Conservation (phyloP, 352 stramenopile genomes). For the Globisporangium ultimum region DNA sequence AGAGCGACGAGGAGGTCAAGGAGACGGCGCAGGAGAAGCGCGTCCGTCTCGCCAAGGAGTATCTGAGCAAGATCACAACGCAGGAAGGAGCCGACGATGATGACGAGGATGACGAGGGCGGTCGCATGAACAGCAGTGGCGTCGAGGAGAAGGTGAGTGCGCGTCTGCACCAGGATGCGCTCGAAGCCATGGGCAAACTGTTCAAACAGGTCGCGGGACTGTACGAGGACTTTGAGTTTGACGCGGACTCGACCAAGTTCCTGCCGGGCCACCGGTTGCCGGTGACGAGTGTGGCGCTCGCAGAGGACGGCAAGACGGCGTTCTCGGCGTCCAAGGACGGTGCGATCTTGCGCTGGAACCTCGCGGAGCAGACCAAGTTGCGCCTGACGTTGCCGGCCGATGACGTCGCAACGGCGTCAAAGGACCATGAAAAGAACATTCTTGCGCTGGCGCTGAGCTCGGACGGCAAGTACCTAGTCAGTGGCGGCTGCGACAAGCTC, state of each 20-base stretch:
- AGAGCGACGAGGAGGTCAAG: slow-evolving; percentile 56
- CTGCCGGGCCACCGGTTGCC: slow-evolving; percentile 73
- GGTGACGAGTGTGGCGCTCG: slow-evolving; percentile 87
- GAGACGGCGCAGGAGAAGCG: slow-evolving; percentile 89
- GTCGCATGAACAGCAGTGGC: slow-evolving; percentile 19
- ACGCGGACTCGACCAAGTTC: slow-evolving; percentile 71
- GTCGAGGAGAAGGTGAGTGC: slow-evolving; percentile 75
- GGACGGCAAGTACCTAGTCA: slow-evolving; percentile 91
- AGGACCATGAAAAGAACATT: slow-evolving; percentile 78
- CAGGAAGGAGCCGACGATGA: slow-evolving; percentile 53
- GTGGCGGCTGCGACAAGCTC: slow-evolving; percentile 88
- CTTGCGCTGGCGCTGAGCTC: slow-evolving; percentile 87
- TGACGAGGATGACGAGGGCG: slow-evolving; percentile 33
- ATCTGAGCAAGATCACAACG: slow-evolving; percentile 79
- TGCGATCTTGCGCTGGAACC: slow-evolving; percentile 86
- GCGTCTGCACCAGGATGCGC: slow-evolving; percentile 78
- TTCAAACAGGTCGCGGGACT: slow-evolving; percentile 82
- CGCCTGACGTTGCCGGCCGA: slow-evolving; percentile 57
- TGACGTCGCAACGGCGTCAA: slow-evolving; percentile 56
- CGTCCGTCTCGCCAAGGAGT: slow-evolving; percentile 86
- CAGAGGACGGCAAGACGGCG: slow-evolving; percentile 84
- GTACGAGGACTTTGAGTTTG: slow-evolving; percentile 84
- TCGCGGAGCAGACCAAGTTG: slow-evolving; percentile 78
- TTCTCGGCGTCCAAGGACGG: slow-evolving; percentile 94
- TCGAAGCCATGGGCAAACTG: slow-evolving; percentile 84